Base-by-base conservation (phyloP, 2,329 filamentous ascomycete species). In the Colletotrichum cuscutae region DNA sequence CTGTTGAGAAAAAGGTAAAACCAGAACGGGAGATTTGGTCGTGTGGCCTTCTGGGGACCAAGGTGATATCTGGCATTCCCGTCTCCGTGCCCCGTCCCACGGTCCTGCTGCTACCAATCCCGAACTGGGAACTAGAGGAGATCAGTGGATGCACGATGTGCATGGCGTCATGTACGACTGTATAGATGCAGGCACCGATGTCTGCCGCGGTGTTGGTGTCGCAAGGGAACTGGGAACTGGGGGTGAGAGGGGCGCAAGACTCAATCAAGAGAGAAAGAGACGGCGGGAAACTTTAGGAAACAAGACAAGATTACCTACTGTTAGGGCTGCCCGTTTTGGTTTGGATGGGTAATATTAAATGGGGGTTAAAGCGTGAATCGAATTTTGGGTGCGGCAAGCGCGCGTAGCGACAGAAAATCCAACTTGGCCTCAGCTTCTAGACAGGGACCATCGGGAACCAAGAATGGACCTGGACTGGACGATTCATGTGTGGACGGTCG, bases 81-180 rank as follows among this genome's bases (percentile, higher is more conserved):
- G 42, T 49, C 42, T 49, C 42, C 8, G 42, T 49, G 37, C 13
- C 37, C 13, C 56, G 28, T n/a, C 32, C 32, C 32, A 35, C 32
- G 32, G 32, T 35, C 56, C 9, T 37, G n/a, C 57, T 59, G 57
- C 24, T 49, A 22, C 37, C 13, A 61, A 22, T 53, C 46, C 60
- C 30, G 49, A 65, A 65, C 24, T n/a, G n/a, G 32, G 56, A 28
- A 53, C 32, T 49, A 62, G 66, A 67, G 65, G 53, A 46, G 61
- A 37, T 64, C 57, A n/a, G 59, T 46, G 53, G 60, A 52, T 65
- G 65, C 49, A 56, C 52, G 52, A 65, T 72, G 65, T 52, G 54
- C 69, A 72, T 64, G 69, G 69, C 65, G 65, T 69, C 69, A 72
- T 72, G 69, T 72, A 72, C 58, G 65, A 68, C 49, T 58, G 37